Base-by-base conservation (phyloP, 2,329 filamentous ascomycete species). In the Acarospora socialis region DNA sequence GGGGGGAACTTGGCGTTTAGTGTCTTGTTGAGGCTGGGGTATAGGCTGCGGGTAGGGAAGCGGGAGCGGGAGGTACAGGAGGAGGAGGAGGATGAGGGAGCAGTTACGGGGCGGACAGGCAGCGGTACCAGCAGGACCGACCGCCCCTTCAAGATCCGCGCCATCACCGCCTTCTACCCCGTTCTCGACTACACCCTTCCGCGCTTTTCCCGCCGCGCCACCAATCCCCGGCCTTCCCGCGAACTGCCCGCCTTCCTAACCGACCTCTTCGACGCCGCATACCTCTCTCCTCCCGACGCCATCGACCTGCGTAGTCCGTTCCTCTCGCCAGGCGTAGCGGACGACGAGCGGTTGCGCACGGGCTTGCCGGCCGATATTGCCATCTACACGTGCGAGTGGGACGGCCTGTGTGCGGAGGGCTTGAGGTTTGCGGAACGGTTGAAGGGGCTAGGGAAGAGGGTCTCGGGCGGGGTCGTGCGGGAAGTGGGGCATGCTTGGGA, bases 401-500 rank as follows among this genome's bases (percentile, higher is more conserved):
- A 77, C 46, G 76, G 76, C 71, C 54, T 77, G 9, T 56, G 74
- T n/a, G 62, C 64, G 9, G 72, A 77, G 47, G 72, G 68, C 4
- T 54, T 61, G 39, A 38, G 42, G 1, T 63, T 65, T 32, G 53
- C 59, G 26, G 49, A 55, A 8, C 50, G 55, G 8, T 41, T 65
- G 20, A 46, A 61, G 21, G 36, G 37, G 1, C 44, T 62, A 28
- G 56, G 59, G 14, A 65, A 65, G 39, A 52, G 50, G 4, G 56
- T 62, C 4, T 52, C 57, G 13, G 50, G 51, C 28, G 61, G 59
- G 50, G 55, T 61, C 46, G 59, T 65, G 25, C 54, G 59, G 30
- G 55, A 52, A 32, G 57, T 50, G n/a, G 44, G 45, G n/a, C 61
- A 65, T 45, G 61, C 47, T 7, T 65, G 59, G 58, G 61, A 65